Evolutionary conservation across 495 filamentous ascomycete genomes (phyloP).

Genomic region (Hyaloscypha hepaticicola): DNA sequence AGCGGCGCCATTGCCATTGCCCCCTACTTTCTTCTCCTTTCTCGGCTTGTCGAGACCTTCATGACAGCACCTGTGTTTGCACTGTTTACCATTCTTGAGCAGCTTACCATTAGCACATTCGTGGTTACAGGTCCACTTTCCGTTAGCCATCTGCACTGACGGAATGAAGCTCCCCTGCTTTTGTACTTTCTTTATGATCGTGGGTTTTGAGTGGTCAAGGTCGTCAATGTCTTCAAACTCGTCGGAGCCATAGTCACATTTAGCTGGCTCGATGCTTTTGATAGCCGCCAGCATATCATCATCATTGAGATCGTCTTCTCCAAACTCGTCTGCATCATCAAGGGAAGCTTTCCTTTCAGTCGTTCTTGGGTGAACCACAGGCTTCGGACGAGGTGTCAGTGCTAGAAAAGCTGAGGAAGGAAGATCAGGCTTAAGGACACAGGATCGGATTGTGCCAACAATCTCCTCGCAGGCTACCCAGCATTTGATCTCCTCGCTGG

Average conservation of each 20-base stretch:
- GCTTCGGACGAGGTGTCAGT: slow-evolving; percentile 3
- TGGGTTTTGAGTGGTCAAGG: slow-evolving; percentile 13
- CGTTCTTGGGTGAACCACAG: slow-evolving; percentile 14
- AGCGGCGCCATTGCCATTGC: background rate
- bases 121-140: slow-evolving; percentile 88
- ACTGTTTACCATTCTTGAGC: slow-evolving; percentile 50
- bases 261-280: slow-evolving; percentile 10
- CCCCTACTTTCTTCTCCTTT: slow-evolving; percentile 39
- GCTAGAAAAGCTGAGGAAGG: slow-evolving; percentile 53
- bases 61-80: slow-evolving; percentile 77
- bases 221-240: slow-evolving; percentile 47
- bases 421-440: slow-evolving; percentile 61
- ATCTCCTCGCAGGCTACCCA: slow-evolving; percentile 88
- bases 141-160: slow-evolving; percentile 62
- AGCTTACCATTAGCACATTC: slow-evolving; percentile 67
- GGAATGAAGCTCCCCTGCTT: slow-evolving; percentile 39
- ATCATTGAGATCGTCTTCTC: slow-evolving; percentile 56
- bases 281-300: slow-evolving; percentile 50
- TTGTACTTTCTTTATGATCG: slow-evolving; percentile 25
- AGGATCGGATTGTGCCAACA: slow-evolving; percentile 72
- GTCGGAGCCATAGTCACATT: slow-evolving; percentile 17
- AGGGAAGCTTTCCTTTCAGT: slow-evolving; percentile 20
- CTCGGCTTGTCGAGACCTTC: slow-evolving; percentile 80
- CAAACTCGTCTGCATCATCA: slow-evolving; percentile 48
- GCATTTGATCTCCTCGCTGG: slow-evolving; percentile 62